A percentile compares a stretch with the other conserved stretches of the same genome.
These are phyloP conservation scores for Allomyces macrogynus DNA, from an alignment of 192 early-diverging fungal species.

Conservation along the genomic window DNA sequence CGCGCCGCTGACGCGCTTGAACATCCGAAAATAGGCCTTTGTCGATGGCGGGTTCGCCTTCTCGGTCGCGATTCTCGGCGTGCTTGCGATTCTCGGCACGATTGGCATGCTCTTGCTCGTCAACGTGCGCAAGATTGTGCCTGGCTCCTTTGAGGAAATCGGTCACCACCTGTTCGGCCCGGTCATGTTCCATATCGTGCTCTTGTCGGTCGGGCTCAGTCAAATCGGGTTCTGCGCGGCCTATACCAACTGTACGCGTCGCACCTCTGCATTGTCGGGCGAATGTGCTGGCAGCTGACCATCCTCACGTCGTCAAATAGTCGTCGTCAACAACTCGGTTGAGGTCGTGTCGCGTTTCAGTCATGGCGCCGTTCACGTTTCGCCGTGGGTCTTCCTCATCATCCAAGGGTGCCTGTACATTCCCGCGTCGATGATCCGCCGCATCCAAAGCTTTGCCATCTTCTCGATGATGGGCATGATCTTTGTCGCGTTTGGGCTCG, in stretches of 20 bases:
- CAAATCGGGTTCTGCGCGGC: slow-evolving; percentile 20
- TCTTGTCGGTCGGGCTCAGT: slow-evolving; percentile 19
- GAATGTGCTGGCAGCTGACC: too few relatives aligned
- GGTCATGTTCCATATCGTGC: slow-evolving; percentile 34
- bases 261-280: too few relatives aligned
- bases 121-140: slow-evolving; percentile 32
- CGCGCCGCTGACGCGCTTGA: too few relatives aligned
- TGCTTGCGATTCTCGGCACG: slow-evolving; percentile 37
- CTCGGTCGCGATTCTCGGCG: slow-evolving; percentile 27
- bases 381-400: slow-evolving; percentile 25
- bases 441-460: slow-evolving; percentile 32
- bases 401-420: slow-evolving; percentile 51
- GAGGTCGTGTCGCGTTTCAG: too few relatives aligned
- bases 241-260: slow-evolving; percentile 21
- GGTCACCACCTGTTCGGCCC: slow-evolving; percentile 38
- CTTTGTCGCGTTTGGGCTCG: slow-evolving; percentile 47
- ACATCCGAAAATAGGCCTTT: slow-evolving; percentile 13
- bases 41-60: slow-evolving; percentile 52
- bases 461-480: slow-evolving; percentile 44
- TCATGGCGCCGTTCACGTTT: too few relatives aligned
- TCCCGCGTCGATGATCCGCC: slow-evolving; percentile 43
- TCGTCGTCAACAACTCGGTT: too few relatives aligned
- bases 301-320: too few relatives aligned
- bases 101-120: slow-evolving; percentile 44
- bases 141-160: slow-evolving; percentile 46